Percentiles rank a stretch among this genome's conserved stretches.
These are phyloP conservation scores for Pseudoscleropodium purum DNA, from an alignment of 225 moss, liverwort and hornwort genomes.

Conservation along the genomic window DNA sequence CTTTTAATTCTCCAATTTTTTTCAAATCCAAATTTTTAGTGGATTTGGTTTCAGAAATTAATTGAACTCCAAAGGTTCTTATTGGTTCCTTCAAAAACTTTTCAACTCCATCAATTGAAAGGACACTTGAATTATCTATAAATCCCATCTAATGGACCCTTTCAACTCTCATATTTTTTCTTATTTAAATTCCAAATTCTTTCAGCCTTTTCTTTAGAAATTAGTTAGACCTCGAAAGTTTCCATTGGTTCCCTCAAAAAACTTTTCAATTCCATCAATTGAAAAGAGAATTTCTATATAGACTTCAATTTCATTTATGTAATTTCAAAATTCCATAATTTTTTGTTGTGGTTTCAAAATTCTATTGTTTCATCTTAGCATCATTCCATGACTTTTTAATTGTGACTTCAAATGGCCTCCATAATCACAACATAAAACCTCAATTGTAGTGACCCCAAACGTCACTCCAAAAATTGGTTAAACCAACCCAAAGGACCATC, in stretches of 20 bases:
- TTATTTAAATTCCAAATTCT: neutral
- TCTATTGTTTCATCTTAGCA: neutral
- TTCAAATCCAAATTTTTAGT: neutral
- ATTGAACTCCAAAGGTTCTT: neutral
- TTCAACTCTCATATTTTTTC: neutral
- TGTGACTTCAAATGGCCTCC: neutral
- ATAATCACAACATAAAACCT: neutral
- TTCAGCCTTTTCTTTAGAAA: rapidly evolving
- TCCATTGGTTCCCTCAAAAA: neutral
- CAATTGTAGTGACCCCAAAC: neutral
- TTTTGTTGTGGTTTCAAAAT: neutral
- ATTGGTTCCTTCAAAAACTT: neutral
- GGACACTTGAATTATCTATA: neutral
- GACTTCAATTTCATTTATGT: neutral
- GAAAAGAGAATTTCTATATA: neutral
- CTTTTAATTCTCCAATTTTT: neutral
- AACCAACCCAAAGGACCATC: rapidly evolving
- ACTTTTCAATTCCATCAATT: neutral
- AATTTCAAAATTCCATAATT: neutral
- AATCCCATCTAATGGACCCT: neutral
- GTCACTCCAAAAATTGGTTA: neutral
- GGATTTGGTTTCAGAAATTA: neutral
- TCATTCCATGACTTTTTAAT: neutral
- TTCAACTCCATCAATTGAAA: neutral
- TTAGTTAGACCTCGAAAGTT: neutral